Conservation (phyloP, 2,329 filamentous ascomycete genomes). For the Iodosphaeria phyllophila region DNA sequence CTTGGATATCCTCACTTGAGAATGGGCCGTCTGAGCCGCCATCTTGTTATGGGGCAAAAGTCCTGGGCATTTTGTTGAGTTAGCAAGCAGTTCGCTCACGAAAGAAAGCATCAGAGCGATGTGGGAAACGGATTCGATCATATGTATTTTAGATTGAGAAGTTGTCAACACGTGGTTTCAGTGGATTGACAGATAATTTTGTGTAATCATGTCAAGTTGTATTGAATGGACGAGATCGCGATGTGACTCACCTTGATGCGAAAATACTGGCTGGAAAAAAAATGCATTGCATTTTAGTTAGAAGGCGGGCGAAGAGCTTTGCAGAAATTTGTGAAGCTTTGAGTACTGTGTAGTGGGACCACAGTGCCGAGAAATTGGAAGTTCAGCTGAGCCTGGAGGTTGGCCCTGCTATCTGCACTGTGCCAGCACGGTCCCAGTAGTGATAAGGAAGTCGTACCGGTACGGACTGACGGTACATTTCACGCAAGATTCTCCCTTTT, state of each 20-base stretch:
- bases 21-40: slow-evolving; percentile 2
- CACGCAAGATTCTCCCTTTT: not conserved
- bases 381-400: no score
- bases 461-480: not conserved
- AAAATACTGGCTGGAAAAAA: slow-evolving; percentile 5
- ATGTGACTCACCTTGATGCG: slow-evolving; percentile 9
- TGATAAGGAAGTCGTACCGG: not conserved
- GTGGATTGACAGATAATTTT: slow-evolving; percentile 67
- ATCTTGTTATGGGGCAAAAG: not conserved
- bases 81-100: slow-evolving; percentile 1
- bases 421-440: not conserved
- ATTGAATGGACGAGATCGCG: slow-evolving; percentile 1
- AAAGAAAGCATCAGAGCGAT: not conserved
- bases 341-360: slow-evolving; percentile 1
- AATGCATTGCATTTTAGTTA: slow-evolving; percentile 1
- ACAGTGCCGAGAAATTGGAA: slow-evolving; percentile 2
- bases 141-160: slow-evolving; percentile 25
- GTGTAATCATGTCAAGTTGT: slow-evolving; percentile 39
- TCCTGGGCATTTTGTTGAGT: not conserved
- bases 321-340: slow-evolving; percentile 1
- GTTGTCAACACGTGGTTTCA: slow-evolving; percentile 39
- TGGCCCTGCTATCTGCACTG: not conserved
- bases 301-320: slow-evolving; percentile 1
- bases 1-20: slow-evolving; percentile 56
- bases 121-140: slow-evolving; percentile 6